Base-by-base conservation (phyloP, 2,329 filamentous ascomycete species). In the Penicillium sp. region DNA sequence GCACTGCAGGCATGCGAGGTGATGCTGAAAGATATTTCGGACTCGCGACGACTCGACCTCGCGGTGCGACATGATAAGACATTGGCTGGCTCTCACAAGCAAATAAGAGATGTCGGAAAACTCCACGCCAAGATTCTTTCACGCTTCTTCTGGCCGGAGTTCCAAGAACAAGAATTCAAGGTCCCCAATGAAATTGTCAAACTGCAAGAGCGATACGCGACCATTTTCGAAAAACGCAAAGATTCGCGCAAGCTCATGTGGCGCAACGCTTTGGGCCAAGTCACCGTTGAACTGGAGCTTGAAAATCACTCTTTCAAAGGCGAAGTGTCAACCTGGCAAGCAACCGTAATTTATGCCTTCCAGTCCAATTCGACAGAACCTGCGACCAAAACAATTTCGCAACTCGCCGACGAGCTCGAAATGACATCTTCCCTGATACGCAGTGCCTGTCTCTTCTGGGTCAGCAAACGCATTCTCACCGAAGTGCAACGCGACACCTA, bases 1-100 rank as follows among this genome's bases (percentile, higher is more conserved):
- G 86, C 90, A 14, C 78, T 99, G 42, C 94, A 97, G 70, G 89
- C 90, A 45, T 97, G 92, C 72, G 93, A 99, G 69, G 94, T 99
- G 65, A 99, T 99, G 94, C 83, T 99, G 53, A 90, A 88, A 60
- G 94, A 99, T 70, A 89, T 97, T 34, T 83, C 89, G 61, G 92
- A 97, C 67, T 96, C 91, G 1, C 81, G 82, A 57, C 82, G 84
- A 39, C 84, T 95, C 55, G 89, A 97, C 67, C 76, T 79, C 7
- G 77, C 81, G 11, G 84, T 96, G 43, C 79, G 84, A 39, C 81
- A 79, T 53, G 77, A 77, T n/a, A 43, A 47, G 23, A 40, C 27
- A 7, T 34, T 41, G 11, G 41, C 36, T 7, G 44, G 44, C 30
- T 13, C 47, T 29, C 36, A 38, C 3, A 48, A 39, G 19, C 42